Percentiles rank a stretch among this genome's conserved stretches.
Evolutionary conservation across 2,329 filamentous ascomycete species (phyloP).

Genomic region (Oidium heveae): DNA sequence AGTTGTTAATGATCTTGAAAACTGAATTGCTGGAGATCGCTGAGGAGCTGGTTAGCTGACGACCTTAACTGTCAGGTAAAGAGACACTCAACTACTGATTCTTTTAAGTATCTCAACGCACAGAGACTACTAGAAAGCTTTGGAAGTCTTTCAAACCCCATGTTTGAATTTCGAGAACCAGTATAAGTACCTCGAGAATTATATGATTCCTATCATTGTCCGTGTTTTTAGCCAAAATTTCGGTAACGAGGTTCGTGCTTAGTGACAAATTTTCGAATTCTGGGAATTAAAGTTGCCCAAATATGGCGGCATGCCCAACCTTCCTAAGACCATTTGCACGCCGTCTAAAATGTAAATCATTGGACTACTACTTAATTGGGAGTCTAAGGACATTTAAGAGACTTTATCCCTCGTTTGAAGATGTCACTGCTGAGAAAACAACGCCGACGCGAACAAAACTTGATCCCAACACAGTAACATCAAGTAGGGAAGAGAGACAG

Average conservation of each 20-base stretch:
- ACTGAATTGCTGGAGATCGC: background rate
- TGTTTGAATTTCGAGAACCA: no score
- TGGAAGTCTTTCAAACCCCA: no score
- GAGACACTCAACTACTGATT: background rate
- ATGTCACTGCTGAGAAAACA: slow-evolving; percentile 15
- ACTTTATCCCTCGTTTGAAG: slow-evolving; percentile 15
- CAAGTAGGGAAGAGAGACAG: slow-evolving; percentile 35
- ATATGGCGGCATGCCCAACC: no score
- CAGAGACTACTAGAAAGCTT: no score
- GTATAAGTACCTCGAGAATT: no score
- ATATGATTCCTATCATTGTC: no score
- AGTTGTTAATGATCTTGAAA: background rate
- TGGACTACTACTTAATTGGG: slow-evolving; percentile 5
- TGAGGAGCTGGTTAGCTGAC: background rate
- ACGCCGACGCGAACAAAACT: slow-evolving; percentile 14
- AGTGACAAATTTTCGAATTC: no score
- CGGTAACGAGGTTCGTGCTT: no score
- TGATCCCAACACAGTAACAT: slow-evolving; percentile 45
- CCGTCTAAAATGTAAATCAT: no score
- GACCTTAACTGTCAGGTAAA: background rate
- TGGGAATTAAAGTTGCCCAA: no score
- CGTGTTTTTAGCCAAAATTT: no score
- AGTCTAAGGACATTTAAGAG: slow-evolving; percentile 11
- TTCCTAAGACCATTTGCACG: no score
- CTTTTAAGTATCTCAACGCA: background rate